Evolutionary conservation across 192 early-diverging fungal genomes (phyloP), one percentile per base, ranked within the genome.

Genomic region (Umbelopsis isabellina): DNA sequence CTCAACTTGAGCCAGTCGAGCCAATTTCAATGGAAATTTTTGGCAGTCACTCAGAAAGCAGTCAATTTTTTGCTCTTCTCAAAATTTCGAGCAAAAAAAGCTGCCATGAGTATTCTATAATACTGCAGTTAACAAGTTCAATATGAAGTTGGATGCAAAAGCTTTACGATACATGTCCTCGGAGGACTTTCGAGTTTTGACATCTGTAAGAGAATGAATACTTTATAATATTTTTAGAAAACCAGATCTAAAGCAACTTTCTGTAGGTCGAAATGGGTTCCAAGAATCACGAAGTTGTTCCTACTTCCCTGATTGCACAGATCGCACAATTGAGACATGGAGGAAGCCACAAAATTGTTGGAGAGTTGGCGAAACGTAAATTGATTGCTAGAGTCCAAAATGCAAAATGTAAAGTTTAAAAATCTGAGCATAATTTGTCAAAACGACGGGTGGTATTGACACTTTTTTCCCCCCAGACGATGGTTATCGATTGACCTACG

Each of bases 251-350:
- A 49, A 21, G 4, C 15, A 52, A 10, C 67, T 27, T 9, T 25
- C 10, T 22, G 44, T 79, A 93, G 83, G 85, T 93, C 12, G 98
- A 99, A 79, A 95, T 98, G 89, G 98, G 95, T 15, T 95, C 94
- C 30, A 92, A 95, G 72, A 99, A 99, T 85, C 98, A 99, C 85
- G 96, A 98, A 80, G 88, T 98, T 20, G 98, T 99, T 9, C 97
- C 98, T 4, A 91, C 91, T 1, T 30, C 87, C n/a, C 83, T 99
- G 44, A 94, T 99, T 77, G 86, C 88, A n/a, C 90, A 96, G 76
- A 96, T 98, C 79, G 92, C 97, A n/a, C 89, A 92, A 67, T 81
- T 98, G 35, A 86, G 93, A 47, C 83, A 89, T 47, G 97, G 95
- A 48, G 91, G 94, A n/a, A 85, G 87, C 66, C 88, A 93, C 72